A percentile compares a stretch with the other conserved stretches of the same genome.
Evolutionary conservation across 768 basidiomycete species (phyloP).

Genomic region (Termitomyces heimii): DNA sequence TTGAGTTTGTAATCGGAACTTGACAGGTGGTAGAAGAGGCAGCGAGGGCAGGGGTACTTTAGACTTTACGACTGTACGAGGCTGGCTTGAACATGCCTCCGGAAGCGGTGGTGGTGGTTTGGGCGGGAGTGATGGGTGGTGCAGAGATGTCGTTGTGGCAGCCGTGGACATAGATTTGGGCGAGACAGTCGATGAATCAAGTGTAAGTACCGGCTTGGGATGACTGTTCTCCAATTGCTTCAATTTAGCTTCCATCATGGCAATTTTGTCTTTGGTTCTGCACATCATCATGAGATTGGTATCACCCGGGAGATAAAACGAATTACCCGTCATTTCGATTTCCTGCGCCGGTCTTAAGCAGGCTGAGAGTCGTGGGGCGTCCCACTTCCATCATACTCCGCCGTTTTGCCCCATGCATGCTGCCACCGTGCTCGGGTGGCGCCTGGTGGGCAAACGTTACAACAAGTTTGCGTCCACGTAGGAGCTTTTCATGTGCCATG

Average conservation of each 20-base stretch:
- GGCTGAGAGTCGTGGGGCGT: slow-evolving; percentile 80
- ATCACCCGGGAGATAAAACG: background rate
- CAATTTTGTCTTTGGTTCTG: slow-evolving; percentile 87
- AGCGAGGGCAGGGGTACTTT: slow-evolving; percentile 19
- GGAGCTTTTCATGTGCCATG: slow-evolving; percentile 67
- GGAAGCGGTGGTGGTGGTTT: slow-evolving; percentile 33
- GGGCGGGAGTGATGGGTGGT: slow-evolving; percentile 35
- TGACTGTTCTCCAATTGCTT: slow-evolving; percentile 59
- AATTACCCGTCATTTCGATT: slow-evolving; percentile 48
- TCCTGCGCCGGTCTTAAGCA: slow-evolving; percentile 68
- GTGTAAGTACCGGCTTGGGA: slow-evolving; percentile 15
- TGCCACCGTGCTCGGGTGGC: slow-evolving; percentile 35
- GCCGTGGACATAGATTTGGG: background rate
- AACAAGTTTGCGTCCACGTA: slow-evolving; percentile 82
- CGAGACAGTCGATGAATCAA: slow-evolving; percentile 7
- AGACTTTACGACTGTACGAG: slow-evolving; percentile 11
- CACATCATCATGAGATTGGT: slow-evolving; percentile 3
- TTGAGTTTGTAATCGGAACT: slow-evolving; percentile 5
- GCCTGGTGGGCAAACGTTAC: slow-evolving; percentile 94
- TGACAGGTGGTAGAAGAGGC: slow-evolving; percentile 15
- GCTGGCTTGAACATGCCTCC: slow-evolving; percentile 6
- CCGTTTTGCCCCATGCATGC: slow-evolving; percentile 22
- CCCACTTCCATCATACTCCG: slow-evolving; percentile 49
- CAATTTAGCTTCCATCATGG: slow-evolving; percentile 93
- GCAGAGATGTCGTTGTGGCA: slow-evolving; percentile 7